Evolutionary conservation across 345 rosid genomes (phyloP).

Genomic region (Angophora floribunda): DNA sequence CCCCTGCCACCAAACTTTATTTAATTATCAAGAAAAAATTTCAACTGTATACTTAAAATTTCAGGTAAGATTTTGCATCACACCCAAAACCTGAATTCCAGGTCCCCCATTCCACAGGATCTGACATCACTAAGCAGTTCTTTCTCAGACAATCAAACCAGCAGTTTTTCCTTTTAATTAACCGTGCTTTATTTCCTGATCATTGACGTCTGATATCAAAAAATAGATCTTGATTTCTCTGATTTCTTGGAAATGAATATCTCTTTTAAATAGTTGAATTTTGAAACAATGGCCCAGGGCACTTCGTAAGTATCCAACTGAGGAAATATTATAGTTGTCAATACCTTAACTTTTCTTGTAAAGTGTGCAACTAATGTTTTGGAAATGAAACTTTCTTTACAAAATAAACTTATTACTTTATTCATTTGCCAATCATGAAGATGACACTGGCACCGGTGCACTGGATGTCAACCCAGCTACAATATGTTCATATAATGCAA

Average conservation of each 20-base stretch:
- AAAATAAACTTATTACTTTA: background rate
- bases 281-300: background rate
- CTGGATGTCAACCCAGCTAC: background rate
- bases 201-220: background rate
- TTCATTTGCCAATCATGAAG: background rate
- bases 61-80: background rate
- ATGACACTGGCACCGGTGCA: background rate
- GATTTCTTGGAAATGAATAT: background rate
- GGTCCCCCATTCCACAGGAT: background rate
- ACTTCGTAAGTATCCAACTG: background rate
- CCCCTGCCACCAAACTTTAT: background rate
- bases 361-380: background rate
- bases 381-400: background rate
- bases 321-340: background rate
- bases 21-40: background rate
- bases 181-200: background rate
- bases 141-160: background rate
- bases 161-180: background rate
- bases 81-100: background rate
- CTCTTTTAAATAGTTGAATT: background rate
- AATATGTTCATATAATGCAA: background rate
- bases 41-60: background rate
- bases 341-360: background rate
- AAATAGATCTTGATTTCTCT: background rate
- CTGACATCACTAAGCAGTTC: background rate